Conservation (phyloP, 2,329 filamentous ascomycete species). For the Trichoderma sp. region DNA sequence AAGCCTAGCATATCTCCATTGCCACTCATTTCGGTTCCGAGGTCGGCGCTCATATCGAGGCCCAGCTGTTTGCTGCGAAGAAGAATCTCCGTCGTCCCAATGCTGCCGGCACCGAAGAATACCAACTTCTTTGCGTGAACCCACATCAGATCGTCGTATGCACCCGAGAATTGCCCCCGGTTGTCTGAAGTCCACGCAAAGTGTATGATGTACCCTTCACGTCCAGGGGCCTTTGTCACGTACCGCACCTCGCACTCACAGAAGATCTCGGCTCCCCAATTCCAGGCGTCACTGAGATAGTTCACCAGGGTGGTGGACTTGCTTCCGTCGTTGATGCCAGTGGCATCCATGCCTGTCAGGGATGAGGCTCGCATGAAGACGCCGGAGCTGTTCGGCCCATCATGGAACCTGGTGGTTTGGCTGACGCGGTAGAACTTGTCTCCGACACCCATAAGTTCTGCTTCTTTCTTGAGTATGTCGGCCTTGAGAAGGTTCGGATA, state of each 20-base stretch:
- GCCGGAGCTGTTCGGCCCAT: conserved; percentile 62
- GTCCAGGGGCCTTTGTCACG: conserved; percentile 55
- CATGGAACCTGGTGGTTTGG: conserved; percentile 65
- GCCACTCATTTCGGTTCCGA: too few relatives aligned
- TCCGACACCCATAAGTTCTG: conserved; percentile 51
- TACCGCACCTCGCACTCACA: conserved; percentile 68
- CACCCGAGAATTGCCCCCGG: conserved; percentile 53
- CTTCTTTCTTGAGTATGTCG: conserved; percentile 57
- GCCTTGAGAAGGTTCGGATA: too few relatives aligned
- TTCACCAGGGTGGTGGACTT: conserved; percentile 68
- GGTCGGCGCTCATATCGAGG: conserved; percentile 41
- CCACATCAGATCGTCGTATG: conserved; percentile 66
- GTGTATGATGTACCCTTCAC: conserved; percentile 61
- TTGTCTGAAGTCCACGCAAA: conserved; percentile 65
- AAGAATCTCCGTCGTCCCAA: conserved; percentile 68
- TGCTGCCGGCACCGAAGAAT: conserved; percentile 65
- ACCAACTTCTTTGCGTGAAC: conserved; percentile 66
- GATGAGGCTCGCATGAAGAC: conserved; percentile 64
- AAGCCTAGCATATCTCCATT: too few relatives aligned
- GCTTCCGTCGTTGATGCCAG: conserved; percentile 67
- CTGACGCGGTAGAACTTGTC: conserved; percentile 53
- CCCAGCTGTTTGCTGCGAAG: conserved; percentile 62
- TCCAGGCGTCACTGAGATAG: conserved; percentile 70
- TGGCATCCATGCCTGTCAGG: conserved; percentile 63
- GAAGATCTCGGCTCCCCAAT: conserved; percentile 71